Evolutionary conservation across 2,329 filamentous ascomycete species (phyloP).

Genomic region (Celoporthe dispersa): DNA sequence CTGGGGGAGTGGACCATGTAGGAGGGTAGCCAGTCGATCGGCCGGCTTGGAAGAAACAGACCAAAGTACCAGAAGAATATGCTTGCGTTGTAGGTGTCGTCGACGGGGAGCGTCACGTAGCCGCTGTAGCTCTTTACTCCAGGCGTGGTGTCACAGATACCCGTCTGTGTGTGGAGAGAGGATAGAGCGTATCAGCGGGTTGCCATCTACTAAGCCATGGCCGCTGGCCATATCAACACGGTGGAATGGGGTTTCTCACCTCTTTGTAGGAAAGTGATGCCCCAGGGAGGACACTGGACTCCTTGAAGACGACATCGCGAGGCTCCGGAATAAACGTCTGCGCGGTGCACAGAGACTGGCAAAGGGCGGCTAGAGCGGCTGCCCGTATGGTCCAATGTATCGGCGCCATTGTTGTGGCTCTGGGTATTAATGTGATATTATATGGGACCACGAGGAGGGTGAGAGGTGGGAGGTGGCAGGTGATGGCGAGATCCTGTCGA

Average conservation of each 20-base stretch:
- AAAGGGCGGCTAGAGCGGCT: not conserved
- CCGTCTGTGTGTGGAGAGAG: slow-evolving; percentile 15
- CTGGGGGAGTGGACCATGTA: not conserved
- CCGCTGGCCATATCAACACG: not conserved
- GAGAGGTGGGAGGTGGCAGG: not conserved
- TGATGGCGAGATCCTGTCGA: not conserved
- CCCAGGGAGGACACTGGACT: slow-evolving; percentile 18
- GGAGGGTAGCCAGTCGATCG: not conserved
- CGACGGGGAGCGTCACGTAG: slow-evolving; percentile 56
- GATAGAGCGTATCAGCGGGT: not conserved
- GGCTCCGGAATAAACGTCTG: slow-evolving; percentile 22
- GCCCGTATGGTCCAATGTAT: not conserved
- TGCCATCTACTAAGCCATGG: no score
- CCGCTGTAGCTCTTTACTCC: slow-evolving; percentile 60
- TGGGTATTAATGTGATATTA: not conserved
- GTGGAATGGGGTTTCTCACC: not conserved
- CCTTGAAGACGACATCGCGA: not conserved
- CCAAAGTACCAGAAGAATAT: slow-evolving; percentile 64
- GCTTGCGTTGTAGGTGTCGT: slow-evolving; percentile 55
- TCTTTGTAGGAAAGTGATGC: slow-evolving; percentile 24
- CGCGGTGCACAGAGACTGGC: not conserved
- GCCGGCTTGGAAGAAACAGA: not conserved
- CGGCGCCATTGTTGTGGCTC: not conserved
- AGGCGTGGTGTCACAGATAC: slow-evolving; percentile 60
- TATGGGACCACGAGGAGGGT: not conserved